phyloP scores from a whole-genome alignment of 345 rosid genomes.

The Gossypium rotundifolium region DNA sequence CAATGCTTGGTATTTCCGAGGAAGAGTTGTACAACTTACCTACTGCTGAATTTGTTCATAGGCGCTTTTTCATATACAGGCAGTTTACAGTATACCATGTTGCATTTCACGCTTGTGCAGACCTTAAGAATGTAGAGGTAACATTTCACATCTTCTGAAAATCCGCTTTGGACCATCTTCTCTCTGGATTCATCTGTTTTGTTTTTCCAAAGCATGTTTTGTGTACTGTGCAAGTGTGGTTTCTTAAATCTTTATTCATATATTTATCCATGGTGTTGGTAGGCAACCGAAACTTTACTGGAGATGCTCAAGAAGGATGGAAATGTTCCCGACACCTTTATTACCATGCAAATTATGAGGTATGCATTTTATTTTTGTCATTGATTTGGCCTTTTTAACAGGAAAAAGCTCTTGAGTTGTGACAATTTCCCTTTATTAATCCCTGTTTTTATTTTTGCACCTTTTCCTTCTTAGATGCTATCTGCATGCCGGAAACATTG shows the following conservation, averaged over 20 bases:
- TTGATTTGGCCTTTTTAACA: slow-evolving; percentile 6
- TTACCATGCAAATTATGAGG: slow-evolving; percentile 66
- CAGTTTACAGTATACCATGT: slow-evolving; percentile 69
- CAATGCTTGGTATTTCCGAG: slow-evolving; percentile 67
- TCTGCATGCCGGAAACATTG: slow-evolving; percentile 60
- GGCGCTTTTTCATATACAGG: slow-evolving; percentile 59
- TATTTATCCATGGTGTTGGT: slow-evolving; percentile 12
- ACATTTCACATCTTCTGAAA: slow-evolving; percentile 11
- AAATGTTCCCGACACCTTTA: slow-evolving; percentile 54
- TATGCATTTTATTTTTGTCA: slow-evolving; percentile 11
- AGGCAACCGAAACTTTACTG: slow-evolving; percentile 69
- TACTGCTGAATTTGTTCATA: slow-evolving; percentile 59
- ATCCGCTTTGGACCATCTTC: not conserved
- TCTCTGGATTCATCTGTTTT: not conserved
- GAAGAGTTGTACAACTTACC: slow-evolving; percentile 90
- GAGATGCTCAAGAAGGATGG: slow-evolving; percentile 81
- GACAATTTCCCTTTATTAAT: not conserved
- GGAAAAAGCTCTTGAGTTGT: not conserved
- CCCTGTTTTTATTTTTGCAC: slow-evolving; percentile 9
- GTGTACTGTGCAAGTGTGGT: not conserved
- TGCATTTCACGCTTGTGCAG: slow-evolving; percentile 84
- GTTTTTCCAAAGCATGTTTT: slow-evolving; percentile 3
- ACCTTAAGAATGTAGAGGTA: slow-evolving; percentile 74
- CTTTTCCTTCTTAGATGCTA: slow-evolving; percentile 53
- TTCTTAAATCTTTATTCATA: not conserved